Percentiles rank a stretch among this genome's conserved stretches.
Conservation (phyloP, 805 yeast species). For the Naumovozyma baii region DNA sequence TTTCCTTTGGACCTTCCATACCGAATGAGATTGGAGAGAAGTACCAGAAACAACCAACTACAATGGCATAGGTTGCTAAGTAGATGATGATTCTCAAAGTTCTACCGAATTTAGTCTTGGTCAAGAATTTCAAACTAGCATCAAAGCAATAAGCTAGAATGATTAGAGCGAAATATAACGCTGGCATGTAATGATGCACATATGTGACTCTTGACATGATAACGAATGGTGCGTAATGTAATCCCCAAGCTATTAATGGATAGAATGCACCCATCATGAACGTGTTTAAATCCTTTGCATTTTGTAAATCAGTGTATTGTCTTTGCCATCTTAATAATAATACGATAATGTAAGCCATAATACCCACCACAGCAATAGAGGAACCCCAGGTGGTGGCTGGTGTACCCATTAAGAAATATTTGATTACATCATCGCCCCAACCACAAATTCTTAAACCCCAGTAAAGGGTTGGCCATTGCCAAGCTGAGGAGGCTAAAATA, state of each 20-base stretch:
- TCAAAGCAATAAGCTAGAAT: slow-evolving; percentile 48
- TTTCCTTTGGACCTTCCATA: slow-evolving; percentile 40
- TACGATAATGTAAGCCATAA: slow-evolving; percentile 39
- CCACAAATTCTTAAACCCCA: slow-evolving; percentile 72
- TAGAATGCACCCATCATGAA: slow-evolving; percentile 64
- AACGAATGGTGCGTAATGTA: slow-evolving; percentile 66
- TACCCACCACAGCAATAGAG: slow-evolving; percentile 46
- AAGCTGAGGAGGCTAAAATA: slow-evolving; percentile 60
- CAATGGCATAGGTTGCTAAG: slow-evolving; percentile 32
- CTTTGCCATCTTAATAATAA: slow-evolving; percentile 73
- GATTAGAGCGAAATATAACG: slow-evolving; percentile 64
- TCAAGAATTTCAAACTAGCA: slow-evolving; percentile 29
- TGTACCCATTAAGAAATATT: slow-evolving; percentile 64
- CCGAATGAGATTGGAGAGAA: slow-evolving; percentile 60
- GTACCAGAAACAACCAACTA: slow-evolving; percentile 47
- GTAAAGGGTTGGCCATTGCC: slow-evolving; percentile 83
- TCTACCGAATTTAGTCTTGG: slow-evolving; percentile 22
- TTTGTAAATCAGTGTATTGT: slow-evolving; percentile 54
- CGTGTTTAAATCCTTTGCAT: slow-evolving; percentile 37
- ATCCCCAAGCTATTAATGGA: slow-evolving; percentile 75
- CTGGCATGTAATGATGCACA: slow-evolving; percentile 79
- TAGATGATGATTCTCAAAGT: slow-evolving; percentile 30
- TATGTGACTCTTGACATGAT: slow-evolving; percentile 82
- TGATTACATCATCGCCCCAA: slow-evolving; percentile 56
- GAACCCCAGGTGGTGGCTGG: slow-evolving; percentile 78